Evolutionary conservation across 2,329 filamentous ascomycete genomes (phyloP).

Genomic region (Fusarium abutilonis): DNA sequence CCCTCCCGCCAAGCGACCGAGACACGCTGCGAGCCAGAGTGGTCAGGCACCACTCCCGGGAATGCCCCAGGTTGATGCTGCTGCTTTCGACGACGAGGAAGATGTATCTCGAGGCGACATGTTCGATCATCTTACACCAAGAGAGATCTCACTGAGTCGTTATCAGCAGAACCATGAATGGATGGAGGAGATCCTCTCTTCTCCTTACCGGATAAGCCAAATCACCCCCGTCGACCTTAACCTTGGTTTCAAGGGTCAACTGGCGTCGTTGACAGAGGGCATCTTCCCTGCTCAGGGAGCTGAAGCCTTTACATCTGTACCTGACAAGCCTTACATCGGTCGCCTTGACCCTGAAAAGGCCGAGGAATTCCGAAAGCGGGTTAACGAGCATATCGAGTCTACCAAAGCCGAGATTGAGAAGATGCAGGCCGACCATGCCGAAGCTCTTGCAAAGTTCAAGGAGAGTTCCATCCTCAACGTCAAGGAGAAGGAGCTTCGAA

Average conservation of each 20-base stretch:
- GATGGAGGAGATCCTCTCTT: constrained; percentile 98
- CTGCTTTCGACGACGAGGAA: constrained; percentile 83
- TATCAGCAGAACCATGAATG: constrained; percentile 97
- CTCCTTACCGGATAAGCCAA: constrained; percentile 84
- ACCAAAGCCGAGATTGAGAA: constrained; percentile 84
- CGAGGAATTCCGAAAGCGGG: constrained; percentile 83
- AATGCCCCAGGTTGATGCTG: constrained; percentile 53
- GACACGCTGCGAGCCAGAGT: constrained; percentile 56
- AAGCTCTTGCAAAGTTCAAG: constrained; percentile 78
- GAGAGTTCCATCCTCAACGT: constrained; percentile 74
- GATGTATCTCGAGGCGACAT: constrained; percentile 87
- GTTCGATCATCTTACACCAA: constrained; percentile 87
- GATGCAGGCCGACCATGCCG: constrained; percentile 82
- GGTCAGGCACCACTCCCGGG: constrained; percentile 53
- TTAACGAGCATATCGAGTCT: constrained; percentile 74
- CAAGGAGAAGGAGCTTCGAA: constrained; percentile 80
- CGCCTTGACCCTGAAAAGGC: constrained; percentile 79
- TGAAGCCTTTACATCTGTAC: constrained; percentile 57
- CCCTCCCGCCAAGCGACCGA: constrained; percentile 65
- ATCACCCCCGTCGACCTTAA: constrained; percentile 90
- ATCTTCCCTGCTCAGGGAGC: constrained; percentile 76
- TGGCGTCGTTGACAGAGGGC: constrained; percentile 82
- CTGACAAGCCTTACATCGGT: constrained; percentile 68
- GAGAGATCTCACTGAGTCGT: constrained; percentile 85
- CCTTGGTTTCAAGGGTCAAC: constrained; percentile 82